These are phyloP conservation scores for Plenodomus lindquistii DNA, from an alignment of 2,329 filamentous ascomycete species.

Conservation along the genomic window DNA sequence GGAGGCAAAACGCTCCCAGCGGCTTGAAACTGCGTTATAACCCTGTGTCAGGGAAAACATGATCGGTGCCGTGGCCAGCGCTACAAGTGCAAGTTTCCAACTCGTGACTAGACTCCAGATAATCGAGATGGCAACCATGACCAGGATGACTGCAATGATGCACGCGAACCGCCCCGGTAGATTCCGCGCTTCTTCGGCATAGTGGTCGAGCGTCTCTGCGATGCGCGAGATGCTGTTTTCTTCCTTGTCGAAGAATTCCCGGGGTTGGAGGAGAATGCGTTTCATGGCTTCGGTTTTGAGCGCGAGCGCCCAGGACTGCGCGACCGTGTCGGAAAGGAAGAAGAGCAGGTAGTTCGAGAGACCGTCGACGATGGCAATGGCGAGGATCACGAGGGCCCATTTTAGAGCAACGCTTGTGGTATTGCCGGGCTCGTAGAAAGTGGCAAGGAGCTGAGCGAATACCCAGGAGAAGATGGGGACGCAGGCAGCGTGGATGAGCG, in stretches of 20 bases:
- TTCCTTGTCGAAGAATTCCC: constrained; percentile 74
- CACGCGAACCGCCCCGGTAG: constrained; percentile 78
- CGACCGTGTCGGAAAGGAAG: constrained; percentile 71
- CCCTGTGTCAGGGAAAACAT: constrained; percentile 67
- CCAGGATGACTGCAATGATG: constrained; percentile 65
- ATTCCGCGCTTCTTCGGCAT: constrained; percentile 85
- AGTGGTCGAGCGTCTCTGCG: constrained; percentile 74
- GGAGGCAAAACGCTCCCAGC: constrained; percentile 74
- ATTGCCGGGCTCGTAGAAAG: constrained; percentile 64
- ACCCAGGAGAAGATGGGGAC: constrained; percentile 77
- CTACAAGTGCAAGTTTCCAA: constrained; percentile 81
- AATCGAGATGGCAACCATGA: constrained; percentile 71
- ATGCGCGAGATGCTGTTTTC: constrained; percentile 67
- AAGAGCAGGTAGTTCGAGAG: constrained; percentile 67
- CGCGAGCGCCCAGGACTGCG: constrained; percentile 75
- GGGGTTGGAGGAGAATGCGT: constrained; percentile 74
- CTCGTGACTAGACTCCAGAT: constrained; percentile 73
- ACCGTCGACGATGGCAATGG: constrained; percentile 69
- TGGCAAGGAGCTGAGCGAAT: constrained; percentile 71
- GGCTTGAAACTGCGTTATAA: constrained; percentile 67
- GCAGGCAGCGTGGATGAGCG: constrained; percentile 66
- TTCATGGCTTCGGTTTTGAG: constrained; percentile 70
- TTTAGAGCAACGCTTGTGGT: constrained; percentile 57
- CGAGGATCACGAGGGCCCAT: constrained; percentile 73
- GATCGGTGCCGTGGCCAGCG: constrained; percentile 68